These are phyloP conservation scores for Acrocalymma vagum DNA, from an alignment of 2,329 filamentous ascomycete species.

Conservation along the genomic window DNA sequence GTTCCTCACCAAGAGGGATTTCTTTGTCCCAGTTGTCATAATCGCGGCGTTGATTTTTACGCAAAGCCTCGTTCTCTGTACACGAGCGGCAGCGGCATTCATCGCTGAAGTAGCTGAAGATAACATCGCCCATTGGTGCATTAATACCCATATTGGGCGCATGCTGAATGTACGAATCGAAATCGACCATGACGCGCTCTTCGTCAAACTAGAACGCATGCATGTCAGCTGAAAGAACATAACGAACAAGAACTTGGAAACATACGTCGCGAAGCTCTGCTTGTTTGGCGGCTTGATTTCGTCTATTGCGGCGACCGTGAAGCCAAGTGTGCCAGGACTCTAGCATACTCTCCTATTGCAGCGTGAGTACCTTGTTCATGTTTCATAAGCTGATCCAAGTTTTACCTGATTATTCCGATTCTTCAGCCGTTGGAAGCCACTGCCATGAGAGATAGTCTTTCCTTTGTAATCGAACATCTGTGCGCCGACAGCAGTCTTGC, in stretches of 20 bases:
- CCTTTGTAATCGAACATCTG: conserved; percentile 19
- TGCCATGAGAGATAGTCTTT: conserved; percentile 14
- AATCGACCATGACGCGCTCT: conserved; percentile 16
- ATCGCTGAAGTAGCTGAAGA: conserved; percentile 2
- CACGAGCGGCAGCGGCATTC: conserved; percentile 17
- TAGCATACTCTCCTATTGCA: too few relatives aligned
- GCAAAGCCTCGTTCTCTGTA: conserved; percentile 3
- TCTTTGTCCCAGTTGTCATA: conserved; percentile 5
- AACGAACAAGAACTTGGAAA: too few relatives aligned
- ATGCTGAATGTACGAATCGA: conserved; percentile 16
- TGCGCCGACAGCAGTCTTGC: conserved; percentile 1
- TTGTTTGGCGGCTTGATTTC: too few relatives aligned
- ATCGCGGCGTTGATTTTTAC: conserved; percentile 6
- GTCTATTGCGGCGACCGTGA: too few relatives aligned
- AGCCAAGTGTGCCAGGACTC: too few relatives aligned
- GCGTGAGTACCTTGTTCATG: too few relatives aligned
- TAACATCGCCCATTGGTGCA: conserved; percentile 12
- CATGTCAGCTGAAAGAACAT: too few relatives aligned
- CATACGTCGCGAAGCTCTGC: too few relatives aligned
- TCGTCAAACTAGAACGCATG: too few relatives aligned
- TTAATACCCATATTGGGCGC: conserved; percentile 7
- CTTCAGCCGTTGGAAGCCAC: conserved; percentile 15
- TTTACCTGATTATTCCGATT: conserved; percentile 9
- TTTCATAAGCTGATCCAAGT: too few relatives aligned
- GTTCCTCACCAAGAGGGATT: conserved; percentile 5